These are phyloP conservation scores for Blastocladiella emersonii DNA, from an alignment of 371 early-diverging fungal species.

Conservation along the genomic window DNA sequence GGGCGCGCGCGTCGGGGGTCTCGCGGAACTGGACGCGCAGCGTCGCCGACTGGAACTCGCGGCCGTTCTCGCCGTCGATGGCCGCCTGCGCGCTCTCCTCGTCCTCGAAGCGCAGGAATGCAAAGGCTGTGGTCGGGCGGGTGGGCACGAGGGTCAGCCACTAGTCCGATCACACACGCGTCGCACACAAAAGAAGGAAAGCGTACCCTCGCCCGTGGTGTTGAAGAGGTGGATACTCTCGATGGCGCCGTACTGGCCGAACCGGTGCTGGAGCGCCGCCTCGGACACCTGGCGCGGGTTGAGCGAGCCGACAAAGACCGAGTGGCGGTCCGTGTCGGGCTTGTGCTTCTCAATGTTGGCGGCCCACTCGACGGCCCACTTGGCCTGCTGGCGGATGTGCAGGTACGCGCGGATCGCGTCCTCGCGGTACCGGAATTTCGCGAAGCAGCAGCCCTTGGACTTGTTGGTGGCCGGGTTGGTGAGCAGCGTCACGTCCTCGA, in stretches of 20 bases:
- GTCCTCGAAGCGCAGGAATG: constrained; percentile 48
- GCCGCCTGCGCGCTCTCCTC: constrained; percentile 34
- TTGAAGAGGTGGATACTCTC: constrained; percentile 35
- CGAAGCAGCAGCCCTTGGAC: constrained; percentile 43
- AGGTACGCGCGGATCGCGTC: constrained; percentile 64
- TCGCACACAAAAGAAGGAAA: neutral
- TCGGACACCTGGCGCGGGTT: constrained; percentile 27
- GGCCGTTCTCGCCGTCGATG: constrained; percentile 34
- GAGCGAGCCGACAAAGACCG: constrained; percentile 58
- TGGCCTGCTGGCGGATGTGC: constrained; percentile 16
- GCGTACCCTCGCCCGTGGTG: constrained; percentile 2
- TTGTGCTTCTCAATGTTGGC: constrained; percentile 25
- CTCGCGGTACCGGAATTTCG: constrained; percentile 58
- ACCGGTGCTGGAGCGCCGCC: constrained; percentile 26
- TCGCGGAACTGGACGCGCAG: constrained; percentile 26
- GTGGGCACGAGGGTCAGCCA: neutral
- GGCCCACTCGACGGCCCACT: constrained; percentile 60
- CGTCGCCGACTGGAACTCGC: constrained; percentile 13
- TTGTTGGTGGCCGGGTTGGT: constrained; percentile 22
- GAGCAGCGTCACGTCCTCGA: constrained; percentile 53
- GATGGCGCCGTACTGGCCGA: constrained; percentile 43
- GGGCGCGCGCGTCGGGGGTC: constrained; percentile 20
- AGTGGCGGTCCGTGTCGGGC: constrained; percentile 26
- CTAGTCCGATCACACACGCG: too few species aligned
- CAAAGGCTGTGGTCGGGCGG: constrained; percentile 29